These are phyloP conservation scores for Colletotrichum lindemuthianum DNA, from an alignment of 2,329 filamentous ascomycete genomes.

Conservation along the genomic window DNA sequence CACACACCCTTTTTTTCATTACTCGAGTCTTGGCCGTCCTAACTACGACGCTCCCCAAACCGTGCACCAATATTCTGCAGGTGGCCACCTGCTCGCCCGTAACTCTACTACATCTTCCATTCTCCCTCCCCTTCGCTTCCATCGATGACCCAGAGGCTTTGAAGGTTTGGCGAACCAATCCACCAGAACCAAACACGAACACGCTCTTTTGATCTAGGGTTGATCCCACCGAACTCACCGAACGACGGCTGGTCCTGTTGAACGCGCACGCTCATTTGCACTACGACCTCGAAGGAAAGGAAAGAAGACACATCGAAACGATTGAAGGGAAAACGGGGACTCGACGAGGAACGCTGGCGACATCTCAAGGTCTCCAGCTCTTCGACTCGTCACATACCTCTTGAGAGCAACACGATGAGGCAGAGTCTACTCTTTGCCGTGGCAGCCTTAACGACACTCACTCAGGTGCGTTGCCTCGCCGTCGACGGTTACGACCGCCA, in stretches of 20 bases:
- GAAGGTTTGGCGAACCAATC: conserved; percentile 25
- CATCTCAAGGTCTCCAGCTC: conserved; percentile 29
- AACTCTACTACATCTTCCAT: conserved; percentile 11
- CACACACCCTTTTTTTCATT: conserved; percentile 32
- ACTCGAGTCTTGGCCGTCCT: conserved; percentile 32
- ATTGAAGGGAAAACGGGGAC: not conserved
- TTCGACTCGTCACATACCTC: not conserved
- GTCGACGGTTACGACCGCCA: not conserved
- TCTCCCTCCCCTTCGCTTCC: conserved; percentile 2
- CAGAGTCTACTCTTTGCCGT: conserved; percentile 34
- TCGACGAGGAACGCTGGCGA: conserved; percentile 30
- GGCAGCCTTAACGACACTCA: conserved; percentile 35
- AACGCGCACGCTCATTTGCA: conserved; percentile 27
- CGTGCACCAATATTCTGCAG: conserved; percentile 26
- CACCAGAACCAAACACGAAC: conserved; percentile 2
- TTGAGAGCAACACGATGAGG: conserved; percentile 37
- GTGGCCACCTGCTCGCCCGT: conserved; percentile 22
- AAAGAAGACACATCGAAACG: not conserved
- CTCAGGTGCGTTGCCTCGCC: conserved; percentile 34
- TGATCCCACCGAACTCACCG: conserved; percentile 39
- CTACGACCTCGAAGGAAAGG: not conserved
- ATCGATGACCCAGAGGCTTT: conserved; percentile 3
- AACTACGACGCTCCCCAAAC: conserved; percentile 19
- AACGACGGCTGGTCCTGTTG: conserved; percentile 44
- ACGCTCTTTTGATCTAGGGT: conserved; percentile 37